Conservation (phyloP, 2,329 filamentous ascomycete species). For the Thyridium curvatum region DNA sequence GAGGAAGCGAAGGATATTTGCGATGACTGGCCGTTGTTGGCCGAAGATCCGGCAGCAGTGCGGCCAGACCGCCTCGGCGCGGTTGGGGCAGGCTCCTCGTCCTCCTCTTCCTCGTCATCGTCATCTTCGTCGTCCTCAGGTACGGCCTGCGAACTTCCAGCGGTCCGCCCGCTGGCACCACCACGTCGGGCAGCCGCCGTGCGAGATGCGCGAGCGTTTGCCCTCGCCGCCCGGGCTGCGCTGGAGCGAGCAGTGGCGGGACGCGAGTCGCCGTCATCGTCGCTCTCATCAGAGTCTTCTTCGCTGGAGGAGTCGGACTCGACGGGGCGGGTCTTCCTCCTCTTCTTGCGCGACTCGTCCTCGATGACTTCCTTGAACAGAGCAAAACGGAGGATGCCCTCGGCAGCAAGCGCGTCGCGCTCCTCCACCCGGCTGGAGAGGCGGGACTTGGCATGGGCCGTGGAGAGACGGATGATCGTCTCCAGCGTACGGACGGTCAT, state of each 20-base stretch:
- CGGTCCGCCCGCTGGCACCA: conserved; percentile 13
- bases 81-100: conserved; percentile 37
- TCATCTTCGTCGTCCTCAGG: conserved; percentile 42
- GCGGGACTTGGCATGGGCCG: conserved; percentile 88
- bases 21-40: conserved; percentile 31
- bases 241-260: conserved; percentile 17
- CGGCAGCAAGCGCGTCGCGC: conserved; percentile 79
- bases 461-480: conserved; percentile 95
- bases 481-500: conserved; percentile 96
- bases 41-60: conserved; percentile 11
- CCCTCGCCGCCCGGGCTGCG: conserved; percentile 9
- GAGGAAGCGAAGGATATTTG: conserved; percentile 75
- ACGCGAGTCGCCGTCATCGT: conserved; percentile 48
- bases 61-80: conserved; percentile 35
- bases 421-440: conserved; percentile 85
- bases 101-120: conserved; percentile 43
- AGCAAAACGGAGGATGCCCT: conserved; percentile 86
- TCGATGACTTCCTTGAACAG: conserved; percentile 93
- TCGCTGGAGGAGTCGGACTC: conserved; percentile 53
- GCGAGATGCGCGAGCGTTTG: conserved; percentile 12
- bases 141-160: conserved; percentile 22
- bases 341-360: conserved; percentile 74
- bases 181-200: conserved; percentile 18
- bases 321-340: conserved; percentile 61
- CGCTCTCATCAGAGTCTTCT: conserved; percentile 53